Evolutionary conservation across 2,329 filamentous ascomycete genomes (phyloP), one percentile per base, ranked within the genome.

Genomic region (Xylariaceae sp.): DNA sequence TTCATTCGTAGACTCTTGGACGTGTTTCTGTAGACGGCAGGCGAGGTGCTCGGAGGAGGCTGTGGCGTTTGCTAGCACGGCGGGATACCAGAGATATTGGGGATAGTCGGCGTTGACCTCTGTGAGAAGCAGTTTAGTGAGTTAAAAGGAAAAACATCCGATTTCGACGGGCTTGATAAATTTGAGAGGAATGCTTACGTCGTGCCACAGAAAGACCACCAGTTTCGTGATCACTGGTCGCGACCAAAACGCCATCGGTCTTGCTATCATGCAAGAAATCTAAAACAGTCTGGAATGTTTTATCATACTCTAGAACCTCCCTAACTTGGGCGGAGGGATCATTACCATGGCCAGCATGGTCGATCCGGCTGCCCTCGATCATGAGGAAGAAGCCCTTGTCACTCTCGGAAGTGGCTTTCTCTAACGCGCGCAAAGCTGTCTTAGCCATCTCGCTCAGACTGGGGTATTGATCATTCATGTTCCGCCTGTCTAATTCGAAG

Each of bases 311-410:
- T n/a, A 97, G 74, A 1, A 98, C 92, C 67, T 98, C 93, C 56
- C 88, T 84, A 10, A 92, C 88, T 61, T 93, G 88, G 1, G 88
- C 86, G 8, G 85, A 87, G 0, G 88, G 87, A 57, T 93, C 88
- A 57, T 93, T 93, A 52, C 79, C 80, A 63, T 93, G 88, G 6
- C 90, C 93, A 4, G 93, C 92, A 64, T 98, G 93, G 61, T 98
- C 93, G 58, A 98, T 97, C 34, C 93, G 79, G 58, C 88, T 95
- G 4, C 91, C 93, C 67, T 98, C 93, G 50, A 98, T 94, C 92
- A 98, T 95, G 57, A 98, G 74, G 69, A 98, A 98, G 74, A 97
- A 98, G 4, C 93, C 93, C 67, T 94, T 83, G 34, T 97, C 89
- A 51, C 80, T 89, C 61, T 91, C 75, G 60, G 80, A 75, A 0